A percentile compares a stretch with the other conserved stretches of the same genome.
These are phyloP conservation scores for Phytopythium helicoides DNA, from an alignment of 352 stramenopile species.

Conservation along the genomic window DNA sequence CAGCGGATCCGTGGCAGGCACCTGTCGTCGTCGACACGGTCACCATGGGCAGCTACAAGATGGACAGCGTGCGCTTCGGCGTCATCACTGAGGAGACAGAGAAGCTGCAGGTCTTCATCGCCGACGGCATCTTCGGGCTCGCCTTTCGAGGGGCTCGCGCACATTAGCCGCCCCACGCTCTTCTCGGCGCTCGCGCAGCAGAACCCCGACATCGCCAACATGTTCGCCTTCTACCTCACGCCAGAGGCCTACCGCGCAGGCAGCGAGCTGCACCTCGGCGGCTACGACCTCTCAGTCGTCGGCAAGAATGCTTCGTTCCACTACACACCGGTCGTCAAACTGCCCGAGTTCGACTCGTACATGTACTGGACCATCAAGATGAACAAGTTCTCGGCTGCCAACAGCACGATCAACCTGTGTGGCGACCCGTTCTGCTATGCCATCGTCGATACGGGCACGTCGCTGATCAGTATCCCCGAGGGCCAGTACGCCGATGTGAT, in stretches of 20 bases:
- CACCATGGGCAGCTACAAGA: slow-evolving; percentile 57
- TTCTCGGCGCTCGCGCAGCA: slow-evolving; percentile 66
- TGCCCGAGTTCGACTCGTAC: slow-evolving; percentile 73
- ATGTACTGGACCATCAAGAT: slow-evolving; percentile 88
- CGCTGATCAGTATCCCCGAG: slow-evolving; percentile 79
- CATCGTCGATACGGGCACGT: slow-evolving; percentile 89
- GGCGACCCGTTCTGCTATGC: slow-evolving; percentile 73
- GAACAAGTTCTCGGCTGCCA: slow-evolving; percentile 43
- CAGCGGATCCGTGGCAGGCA: slow-evolving; percentile 75
- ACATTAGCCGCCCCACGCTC: slow-evolving; percentile 84
- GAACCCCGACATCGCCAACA: slow-evolving; percentile 72
- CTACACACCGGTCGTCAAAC: slow-evolving; percentile 84
- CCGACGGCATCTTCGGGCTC: slow-evolving; percentile 88
- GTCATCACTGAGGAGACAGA: slow-evolving; percentile 66
- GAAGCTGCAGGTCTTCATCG: slow-evolving; percentile 77
- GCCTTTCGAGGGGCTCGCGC: slow-evolving; percentile 81
- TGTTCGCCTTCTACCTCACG: slow-evolving; percentile 89
- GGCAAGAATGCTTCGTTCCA: slow-evolving; percentile 83
- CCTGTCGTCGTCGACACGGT: slow-evolving; percentile 78
- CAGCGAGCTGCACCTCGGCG: slow-evolving; percentile 81
- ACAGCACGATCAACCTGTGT: slow-evolving; percentile 53
- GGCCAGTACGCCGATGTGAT: slow-evolving; percentile 65
- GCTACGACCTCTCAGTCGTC: slow-evolving; percentile 82
- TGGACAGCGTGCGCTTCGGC: slow-evolving; percentile 78
- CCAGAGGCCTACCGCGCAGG: slow-evolving; percentile 62